Base-by-base conservation (phyloP, 345 rosid species). In the Hypericum androsaemum region DNA sequence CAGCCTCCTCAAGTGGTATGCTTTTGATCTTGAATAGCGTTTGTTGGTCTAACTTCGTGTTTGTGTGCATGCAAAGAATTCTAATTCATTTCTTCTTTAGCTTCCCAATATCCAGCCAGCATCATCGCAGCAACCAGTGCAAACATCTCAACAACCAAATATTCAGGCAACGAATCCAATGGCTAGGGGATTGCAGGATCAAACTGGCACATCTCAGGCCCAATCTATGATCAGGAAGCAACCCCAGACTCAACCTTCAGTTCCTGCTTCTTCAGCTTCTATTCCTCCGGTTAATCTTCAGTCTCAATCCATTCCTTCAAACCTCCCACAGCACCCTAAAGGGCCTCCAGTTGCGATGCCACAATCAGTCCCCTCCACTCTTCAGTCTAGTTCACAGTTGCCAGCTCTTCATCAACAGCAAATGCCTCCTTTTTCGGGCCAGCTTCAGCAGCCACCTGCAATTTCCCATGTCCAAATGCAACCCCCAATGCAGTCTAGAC, bases 1-100 rank as follows among this genome's bases (percentile, higher is more conserved):
- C 90, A 85, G 66, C 94, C 95, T 42, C 86, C 94, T 58, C 95
- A 78, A 81, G 79, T 51, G 83, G 98, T 92, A 76, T 63, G 54
- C 44, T 60, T 38, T 53, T 56, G 8, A 39, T 59, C 65, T 55
- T 39, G 61, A 12, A 28, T 9, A 49, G 50, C 22, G 43, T 56
- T 13, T 52, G 7, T 53, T 14, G 47, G 28, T 61, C 14, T 36
- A 47, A 43, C 36, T 11, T 53, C 42, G 37, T 14, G n/a, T 13
- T 65, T 50, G 52, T 50, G 10, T 52, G 43, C 43, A 11, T 71
- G 1, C 32, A 22, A n/a, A 12, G 16, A 15, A 14, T 37, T 22
- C 32, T 22, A 13, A 12, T 54, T 52, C 16, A 37, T 36, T 62
- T 52, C 49, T 16, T 64, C n/a, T 73, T 17, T 71, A 83, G 98